A percentile compares a stretch with the other conserved stretches of the same genome.
phyloP scores from a whole-genome alignment of 108 stramenopile genomes.

The Aurantiochytrium sp. region DNA sequence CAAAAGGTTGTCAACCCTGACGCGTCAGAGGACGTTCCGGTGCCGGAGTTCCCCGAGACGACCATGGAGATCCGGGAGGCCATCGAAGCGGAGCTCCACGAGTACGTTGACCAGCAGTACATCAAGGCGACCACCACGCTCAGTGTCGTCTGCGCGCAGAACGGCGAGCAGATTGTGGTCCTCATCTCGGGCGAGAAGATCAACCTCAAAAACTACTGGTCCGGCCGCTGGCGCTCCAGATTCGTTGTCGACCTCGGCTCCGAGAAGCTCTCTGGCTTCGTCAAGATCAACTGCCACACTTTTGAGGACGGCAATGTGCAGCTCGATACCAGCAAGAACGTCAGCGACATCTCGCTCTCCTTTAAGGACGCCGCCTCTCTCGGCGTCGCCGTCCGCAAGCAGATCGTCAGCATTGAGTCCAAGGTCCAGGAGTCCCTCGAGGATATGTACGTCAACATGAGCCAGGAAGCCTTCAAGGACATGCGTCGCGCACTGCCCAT shows the following conservation, averaged over 20 bases:
- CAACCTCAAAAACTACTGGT: conserved; percentile 31
- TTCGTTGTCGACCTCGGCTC: background rate
- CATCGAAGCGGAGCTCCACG: background rate
- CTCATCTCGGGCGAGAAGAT: conserved; percentile 31
- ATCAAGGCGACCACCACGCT: conserved; percentile 12
- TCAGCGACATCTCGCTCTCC: background rate
- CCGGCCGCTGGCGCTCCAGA: conserved; percentile 3
- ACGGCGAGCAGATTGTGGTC: background rate
- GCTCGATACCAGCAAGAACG: conserved; percentile 8
- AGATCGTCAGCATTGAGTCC: background rate
- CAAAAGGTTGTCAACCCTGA: background rate
- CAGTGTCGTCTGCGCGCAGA: background rate
- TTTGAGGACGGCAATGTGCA: conserved; percentile 37
- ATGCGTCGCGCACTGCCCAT: conserved; percentile 32
- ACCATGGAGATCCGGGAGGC: background rate
- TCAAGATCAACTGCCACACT: conserved; percentile 20
- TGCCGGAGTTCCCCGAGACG: background rate
- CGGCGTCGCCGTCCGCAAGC: background rate
- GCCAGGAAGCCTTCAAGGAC: conserved; percentile 29
- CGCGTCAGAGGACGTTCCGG: background rate
- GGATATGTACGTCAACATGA: conserved; percentile 36
- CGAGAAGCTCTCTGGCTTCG: background rate
- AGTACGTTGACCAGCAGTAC: background rate
- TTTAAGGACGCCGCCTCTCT: background rate
- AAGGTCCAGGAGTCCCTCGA: conserved; percentile 16